These are phyloP conservation scores for Solanum ossicruentum DNA, from an alignment of 257 asterid species.

Conservation along the genomic window DNA sequence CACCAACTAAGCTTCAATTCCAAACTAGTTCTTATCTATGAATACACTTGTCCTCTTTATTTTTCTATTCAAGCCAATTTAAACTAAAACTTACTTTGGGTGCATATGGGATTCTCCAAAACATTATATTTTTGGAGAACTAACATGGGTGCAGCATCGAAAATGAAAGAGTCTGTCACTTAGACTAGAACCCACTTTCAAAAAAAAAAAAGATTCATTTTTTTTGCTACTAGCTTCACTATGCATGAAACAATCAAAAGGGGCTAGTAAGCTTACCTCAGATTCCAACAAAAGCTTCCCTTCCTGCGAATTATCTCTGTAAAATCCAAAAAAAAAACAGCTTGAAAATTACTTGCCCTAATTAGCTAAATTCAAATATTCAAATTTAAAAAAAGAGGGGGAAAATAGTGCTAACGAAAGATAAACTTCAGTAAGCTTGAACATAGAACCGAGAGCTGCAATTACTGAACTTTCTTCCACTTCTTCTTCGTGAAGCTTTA, in stretches of 20 bases:
- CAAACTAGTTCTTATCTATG: not conserved
- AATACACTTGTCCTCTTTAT: not conserved
- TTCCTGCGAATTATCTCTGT: slow-evolving; percentile 45
- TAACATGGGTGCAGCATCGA: too few relatives aligned
- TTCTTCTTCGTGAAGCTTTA: not conserved
- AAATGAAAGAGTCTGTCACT: too few relatives aligned
- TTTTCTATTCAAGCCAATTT: not conserved
- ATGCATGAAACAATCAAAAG: not conserved
- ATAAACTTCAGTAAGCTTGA: slow-evolving; percentile 62
- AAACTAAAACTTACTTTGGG: not conserved
- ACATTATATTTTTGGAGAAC: too few relatives aligned
- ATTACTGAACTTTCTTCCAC: slow-evolving; percentile 29
- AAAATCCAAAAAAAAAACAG: not conserved
- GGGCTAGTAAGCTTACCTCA: slow-evolving; percentile 14
- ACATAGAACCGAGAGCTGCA: slow-evolving; percentile 55
- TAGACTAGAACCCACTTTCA: not conserved
- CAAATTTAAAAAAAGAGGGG: not conserved
- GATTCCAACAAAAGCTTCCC: slow-evolving; percentile 18
- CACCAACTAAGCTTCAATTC: not conserved
- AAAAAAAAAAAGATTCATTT: not conserved
- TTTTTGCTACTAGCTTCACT: not conserved
- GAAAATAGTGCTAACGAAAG: slow-evolving; percentile 32
- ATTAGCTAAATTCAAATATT: not conserved
- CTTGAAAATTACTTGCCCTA: not conserved
- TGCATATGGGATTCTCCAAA: too few relatives aligned